Evolutionary conservation across 2,329 filamentous ascomycete genomes (phyloP).

Genomic region (Acephala macrosclerotiorum): DNA sequence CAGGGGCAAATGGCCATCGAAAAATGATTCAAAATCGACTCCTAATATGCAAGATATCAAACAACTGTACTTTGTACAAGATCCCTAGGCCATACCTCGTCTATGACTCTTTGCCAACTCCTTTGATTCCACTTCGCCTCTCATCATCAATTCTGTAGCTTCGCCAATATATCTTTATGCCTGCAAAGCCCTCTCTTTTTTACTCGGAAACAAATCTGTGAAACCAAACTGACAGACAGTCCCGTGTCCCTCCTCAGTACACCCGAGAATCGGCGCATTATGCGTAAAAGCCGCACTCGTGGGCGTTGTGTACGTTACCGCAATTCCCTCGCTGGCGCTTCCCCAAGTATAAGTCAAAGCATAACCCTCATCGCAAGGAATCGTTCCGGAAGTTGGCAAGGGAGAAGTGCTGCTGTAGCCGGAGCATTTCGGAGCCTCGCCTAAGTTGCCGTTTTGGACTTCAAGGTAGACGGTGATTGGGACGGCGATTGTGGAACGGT

Average conservation of each 20-base stretch:
- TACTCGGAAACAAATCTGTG: slow-evolving; percentile 19
- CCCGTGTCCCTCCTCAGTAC: slow-evolving; percentile 6
- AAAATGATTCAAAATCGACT: too few species aligned
- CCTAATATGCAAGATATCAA: too few species aligned
- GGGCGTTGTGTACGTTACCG: slow-evolving; percentile 25
- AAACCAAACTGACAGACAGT: slow-evolving; percentile 20
- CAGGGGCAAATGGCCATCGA: too few species aligned
- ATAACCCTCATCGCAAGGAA: slow-evolving; percentile 24
- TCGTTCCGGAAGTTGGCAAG: slow-evolving; percentile 21
- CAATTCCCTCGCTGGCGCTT: slow-evolving; percentile 17
- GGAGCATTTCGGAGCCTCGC: slow-evolving; percentile 24
- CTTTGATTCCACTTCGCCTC: too few species aligned
- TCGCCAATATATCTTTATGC: too few species aligned
- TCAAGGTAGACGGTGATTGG: slow-evolving; percentile 14
- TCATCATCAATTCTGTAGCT: too few species aligned
- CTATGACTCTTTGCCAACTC: too few species aligned
- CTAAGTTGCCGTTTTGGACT: slow-evolving; percentile 26
- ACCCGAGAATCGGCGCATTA: slow-evolving; percentile 18
- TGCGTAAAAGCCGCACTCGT: slow-evolving; percentile 19
- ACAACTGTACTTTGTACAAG: too few species aligned
- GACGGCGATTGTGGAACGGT: background rate
- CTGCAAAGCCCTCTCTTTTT: slow-evolving; percentile 17
- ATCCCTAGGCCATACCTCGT: too few species aligned
- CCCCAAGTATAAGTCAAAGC: slow-evolving; percentile 21
- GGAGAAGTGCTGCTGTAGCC: background rate